These are phyloP conservation scores for Endogone sp. DNA, from an alignment of 192 early-diverging fungal species.

Conservation along the genomic window DNA sequence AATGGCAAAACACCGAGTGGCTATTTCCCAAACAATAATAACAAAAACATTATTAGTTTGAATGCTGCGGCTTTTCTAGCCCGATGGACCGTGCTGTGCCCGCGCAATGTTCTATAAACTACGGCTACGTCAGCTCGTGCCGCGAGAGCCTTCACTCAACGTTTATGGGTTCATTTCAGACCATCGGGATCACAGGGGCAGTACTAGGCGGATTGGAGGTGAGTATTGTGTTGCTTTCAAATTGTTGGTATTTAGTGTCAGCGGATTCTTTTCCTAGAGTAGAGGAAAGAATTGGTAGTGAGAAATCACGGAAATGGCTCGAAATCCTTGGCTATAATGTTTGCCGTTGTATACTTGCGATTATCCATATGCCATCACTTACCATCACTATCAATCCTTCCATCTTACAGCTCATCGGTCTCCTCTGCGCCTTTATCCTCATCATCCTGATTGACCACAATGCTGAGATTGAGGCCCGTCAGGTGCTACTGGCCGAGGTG, in stretches of 20 bases:
- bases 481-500: background rate
- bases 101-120: slow-evolving; percentile 21
- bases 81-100: slow-evolving; percentile 29
- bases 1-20: background rate
- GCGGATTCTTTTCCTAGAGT: too few relatives aligned
- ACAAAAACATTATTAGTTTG: too few relatives aligned
- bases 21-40: background rate
- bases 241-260: slow-evolving; percentile 33
- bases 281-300: too few relatives aligned
- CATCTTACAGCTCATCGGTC: background rate
- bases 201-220: slow-evolving; percentile 36
- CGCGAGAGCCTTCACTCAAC: slow-evolving; percentile 31
- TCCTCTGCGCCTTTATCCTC: background rate
- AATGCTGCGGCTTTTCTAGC: slow-evolving; percentile 36
- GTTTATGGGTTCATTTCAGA: slow-evolving; percentile 31
- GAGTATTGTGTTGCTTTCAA: slow-evolving; percentile 19
- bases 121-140: slow-evolving; percentile 20
- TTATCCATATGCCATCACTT: too few relatives aligned
- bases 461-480: background rate
- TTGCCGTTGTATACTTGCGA: too few relatives aligned
- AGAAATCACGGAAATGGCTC: too few relatives aligned
- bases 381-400: background rate
- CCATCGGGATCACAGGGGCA: slow-evolving; percentile 32
- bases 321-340: too few relatives aligned
- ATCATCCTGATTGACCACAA: background rate